Evolutionary conservation across 169 alveolate species (phyloP).

Genomic region (Plasmodium berghei): DNA sequence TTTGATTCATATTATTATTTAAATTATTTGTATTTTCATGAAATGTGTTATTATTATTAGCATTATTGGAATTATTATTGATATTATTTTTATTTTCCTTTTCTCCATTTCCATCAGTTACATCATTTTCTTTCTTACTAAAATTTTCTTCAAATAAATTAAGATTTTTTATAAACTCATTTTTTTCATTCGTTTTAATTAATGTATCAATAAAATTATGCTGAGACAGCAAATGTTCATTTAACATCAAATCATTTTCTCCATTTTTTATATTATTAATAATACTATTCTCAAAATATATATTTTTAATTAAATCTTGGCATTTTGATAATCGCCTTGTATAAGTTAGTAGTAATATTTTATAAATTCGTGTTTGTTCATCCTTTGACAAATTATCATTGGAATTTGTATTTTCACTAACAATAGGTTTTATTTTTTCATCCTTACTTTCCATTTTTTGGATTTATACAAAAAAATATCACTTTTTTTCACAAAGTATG

Average conservation of each 20-base stretch:
- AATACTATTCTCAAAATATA: constrained; percentile 47
- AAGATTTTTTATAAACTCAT: constrained; percentile 53
- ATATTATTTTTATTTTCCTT: constrained; percentile 23
- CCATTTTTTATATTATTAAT: constrained; percentile 18
- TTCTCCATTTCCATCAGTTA: not conserved
- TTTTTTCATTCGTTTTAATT: constrained; percentile 61
- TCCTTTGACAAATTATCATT: constrained; percentile 34
- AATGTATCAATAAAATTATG: constrained; percentile 66
- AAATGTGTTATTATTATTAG: not conserved
- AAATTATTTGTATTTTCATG: not conserved
- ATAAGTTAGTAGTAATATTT: constrained; percentile 59
- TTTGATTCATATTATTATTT: not conserved
- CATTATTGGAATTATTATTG: not conserved
- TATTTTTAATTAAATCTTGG: constrained; percentile 66
- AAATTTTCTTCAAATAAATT: constrained; percentile 5
- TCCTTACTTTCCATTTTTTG: not conserved
- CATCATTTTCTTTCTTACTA: constrained; percentile 24
- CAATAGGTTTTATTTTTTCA: constrained; percentile 25
- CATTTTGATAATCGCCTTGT: constrained; percentile 46
- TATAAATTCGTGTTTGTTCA: constrained; percentile 62
- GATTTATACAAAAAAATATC: too few relatives aligned
- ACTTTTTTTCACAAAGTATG: too few relatives aligned
- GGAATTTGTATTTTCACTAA: not conserved
- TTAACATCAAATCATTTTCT: constrained; percentile 26
- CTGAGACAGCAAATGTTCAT: constrained; percentile 67